Conservation (phyloP, 192 early-diverging fungal genomes). For the Linnemannia zychae region DNA sequence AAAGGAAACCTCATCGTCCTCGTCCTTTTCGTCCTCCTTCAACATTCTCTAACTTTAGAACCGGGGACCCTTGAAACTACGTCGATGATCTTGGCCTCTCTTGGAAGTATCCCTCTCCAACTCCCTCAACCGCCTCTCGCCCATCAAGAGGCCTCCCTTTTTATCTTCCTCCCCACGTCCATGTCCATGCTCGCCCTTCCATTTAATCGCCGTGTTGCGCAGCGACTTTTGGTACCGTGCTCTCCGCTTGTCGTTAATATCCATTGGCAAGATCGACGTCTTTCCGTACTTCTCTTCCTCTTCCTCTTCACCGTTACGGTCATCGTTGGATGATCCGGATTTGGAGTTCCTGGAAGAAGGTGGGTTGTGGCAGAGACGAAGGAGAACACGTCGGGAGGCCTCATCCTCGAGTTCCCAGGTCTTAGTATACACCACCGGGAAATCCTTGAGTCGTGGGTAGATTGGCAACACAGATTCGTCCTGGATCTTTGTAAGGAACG, state of each 20-base stretch:
- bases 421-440: conserved; percentile 50
- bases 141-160: conserved; percentile 30
- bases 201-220: conserved; percentile 53
- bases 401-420: conserved; percentile 52
- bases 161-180: conserved; percentile 23
- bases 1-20: neutral
- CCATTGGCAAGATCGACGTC: neutral
- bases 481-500: conserved; percentile 18
- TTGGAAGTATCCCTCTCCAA: conserved; percentile 24
- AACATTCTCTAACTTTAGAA: neutral
- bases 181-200: conserved; percentile 49
- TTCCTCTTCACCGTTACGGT: neutral
- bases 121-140: conserved; percentile 30
- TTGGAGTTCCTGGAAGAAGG: conserved; percentile 6
- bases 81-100: conserved; percentile 26
- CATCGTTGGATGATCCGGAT: neutral
- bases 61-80: neutral
- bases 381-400: conserved; percentile 24
- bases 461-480: conserved; percentile 39
- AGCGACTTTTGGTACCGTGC: conserved; percentile 27
- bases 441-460: conserved; percentile 50
- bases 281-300: neutral
- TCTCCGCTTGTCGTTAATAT: conserved; percentile 21
- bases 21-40: too few species aligned
- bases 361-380: conserved; percentile 37